phyloP scores from a whole-genome alignment of 2,329 filamentous ascomycete genomes.

The Annulohypoxylon truncatum region DNA sequence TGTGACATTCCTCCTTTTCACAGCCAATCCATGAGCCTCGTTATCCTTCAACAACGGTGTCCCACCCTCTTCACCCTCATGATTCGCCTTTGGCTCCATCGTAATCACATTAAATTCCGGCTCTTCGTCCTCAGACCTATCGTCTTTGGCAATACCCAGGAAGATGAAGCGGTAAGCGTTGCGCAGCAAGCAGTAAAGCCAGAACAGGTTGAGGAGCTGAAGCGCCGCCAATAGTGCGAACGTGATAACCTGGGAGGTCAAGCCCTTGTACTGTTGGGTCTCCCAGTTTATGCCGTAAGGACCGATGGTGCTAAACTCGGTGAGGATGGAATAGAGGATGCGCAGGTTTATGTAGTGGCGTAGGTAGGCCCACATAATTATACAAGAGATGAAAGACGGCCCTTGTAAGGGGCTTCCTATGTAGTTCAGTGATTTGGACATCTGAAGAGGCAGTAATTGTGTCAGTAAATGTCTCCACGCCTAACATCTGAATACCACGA shows the following conservation, averaged over 20 bases:
- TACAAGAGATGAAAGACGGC: constrained; percentile 75
- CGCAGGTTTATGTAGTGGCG: constrained; percentile 74
- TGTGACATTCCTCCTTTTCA: background rate
- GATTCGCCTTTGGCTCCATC: background rate
- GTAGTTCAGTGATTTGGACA: constrained; percentile 79
- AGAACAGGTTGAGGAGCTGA: constrained; percentile 70
- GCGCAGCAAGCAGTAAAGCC: constrained; percentile 68
- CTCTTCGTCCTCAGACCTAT: constrained; percentile 67
- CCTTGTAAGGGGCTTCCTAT: constrained; percentile 70
- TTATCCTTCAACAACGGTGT: background rate
- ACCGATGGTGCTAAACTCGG: constrained; percentile 67
- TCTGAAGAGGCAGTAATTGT: constrained; percentile 13
- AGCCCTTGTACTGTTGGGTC: constrained; percentile 70
- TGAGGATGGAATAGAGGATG: constrained; percentile 68
- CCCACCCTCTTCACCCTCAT: background rate
- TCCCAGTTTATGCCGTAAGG: constrained; percentile 70
- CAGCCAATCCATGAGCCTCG: background rate
- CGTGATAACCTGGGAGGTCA: constrained; percentile 64
- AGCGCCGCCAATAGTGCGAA: constrained; percentile 63
- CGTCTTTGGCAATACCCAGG: constrained; percentile 63
- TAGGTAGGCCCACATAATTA: constrained; percentile 75
- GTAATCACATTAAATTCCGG: background rate
- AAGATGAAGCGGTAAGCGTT: constrained; percentile 66
- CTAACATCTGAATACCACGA: background rate
- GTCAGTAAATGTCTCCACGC: background rate